Base-by-base conservation (phyloP, 1,284 basidiomycete genomes). In the Crucibulum cyathiforme region DNA sequence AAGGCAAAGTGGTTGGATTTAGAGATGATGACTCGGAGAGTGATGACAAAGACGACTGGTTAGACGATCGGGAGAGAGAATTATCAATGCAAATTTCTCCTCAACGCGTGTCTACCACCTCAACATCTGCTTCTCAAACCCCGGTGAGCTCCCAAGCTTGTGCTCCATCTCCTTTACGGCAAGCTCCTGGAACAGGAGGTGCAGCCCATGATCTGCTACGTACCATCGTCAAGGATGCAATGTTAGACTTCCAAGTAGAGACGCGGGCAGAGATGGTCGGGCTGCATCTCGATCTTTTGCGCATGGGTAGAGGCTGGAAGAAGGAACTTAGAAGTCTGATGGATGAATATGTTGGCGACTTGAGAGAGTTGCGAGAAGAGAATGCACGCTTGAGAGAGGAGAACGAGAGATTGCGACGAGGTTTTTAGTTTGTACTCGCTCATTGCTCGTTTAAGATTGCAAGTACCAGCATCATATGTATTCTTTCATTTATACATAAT, bases 161-260 rank as follows among this genome's bases (percentile, higher is more conserved):
- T 17, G n/a, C 47, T 13, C 56, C 56, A 7, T 39, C 47, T 37
- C 13, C 54, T 13, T 35, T 49, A 15, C 31, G 36, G 35, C 31
- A 9, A 15, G 34, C 31, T 13, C 15, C 34, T 36, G 24, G 24
- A 24, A 24, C 19, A 6, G 45, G 34, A 13, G 54, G 54, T 37
- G 75, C 82, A 9, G 85, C 88, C 36, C 87, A 90, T 57, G 85
- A 89, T 49, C 78, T 92, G 39, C 71, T 92, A 60, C 83, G 85
- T 54, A 80, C 78, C 36, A 83, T 91, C 56, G 82, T 92, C 58
- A 80, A 82, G 49, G 89, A 91, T 60, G 87, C 86, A 57, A 85
- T 92, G 84, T 84, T 82, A 63, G 90, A 92, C 65, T 89, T 85
- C 67, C 87, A 87, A 67, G 79, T 81, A 63, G 89, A 92, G 72